Evolutionary conservation across 2,329 filamentous ascomycete genomes (phyloP).

Genomic region (Fusarium annulatum): DNA sequence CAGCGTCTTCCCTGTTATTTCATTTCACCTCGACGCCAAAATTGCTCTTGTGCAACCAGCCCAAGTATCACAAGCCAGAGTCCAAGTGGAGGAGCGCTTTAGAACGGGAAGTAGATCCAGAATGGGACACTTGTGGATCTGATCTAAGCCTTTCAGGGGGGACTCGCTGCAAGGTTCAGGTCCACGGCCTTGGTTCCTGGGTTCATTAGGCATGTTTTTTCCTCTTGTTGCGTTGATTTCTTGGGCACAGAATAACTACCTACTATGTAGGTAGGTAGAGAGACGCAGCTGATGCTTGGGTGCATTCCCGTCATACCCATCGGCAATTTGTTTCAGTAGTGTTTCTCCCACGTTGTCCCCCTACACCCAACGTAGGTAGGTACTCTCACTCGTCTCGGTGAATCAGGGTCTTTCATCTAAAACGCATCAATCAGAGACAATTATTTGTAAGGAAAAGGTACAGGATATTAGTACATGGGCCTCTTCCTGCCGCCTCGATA

Average conservation of each 20-base stretch:
- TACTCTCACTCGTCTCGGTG: constrained; percentile 13
- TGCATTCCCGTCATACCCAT: constrained; percentile 5
- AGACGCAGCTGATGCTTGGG: constrained; percentile 1
- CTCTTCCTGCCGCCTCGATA: constrained; percentile 12
- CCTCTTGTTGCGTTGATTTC: constrained; percentile 5
- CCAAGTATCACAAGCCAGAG: constrained; percentile 8
- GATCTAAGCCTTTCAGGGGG: constrained; percentile 1
- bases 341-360: constrained; percentile 3
- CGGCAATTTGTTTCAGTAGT: constrained; percentile 26
- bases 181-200: constrained; percentile 20
- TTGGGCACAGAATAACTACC: background rate
- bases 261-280: background rate
- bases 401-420: constrained; percentile 19
- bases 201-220: background rate
- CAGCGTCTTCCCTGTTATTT: background rate
- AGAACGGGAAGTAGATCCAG: constrained; percentile 13
- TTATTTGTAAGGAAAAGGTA: background rate
- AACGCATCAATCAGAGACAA: constrained; percentile 11
- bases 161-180: constrained; percentile 10
- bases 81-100: background rate
- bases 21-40: constrained; percentile 1
- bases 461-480: constrained; percentile 13
- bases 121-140: constrained; percentile 21
- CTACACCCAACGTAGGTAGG: background rate
- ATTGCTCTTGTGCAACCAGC: constrained; percentile 6